These are phyloP conservation scores for Termitomyces sp. DNA, from an alignment of 768 basidiomycete genomes.

Conservation along the genomic window DNA sequence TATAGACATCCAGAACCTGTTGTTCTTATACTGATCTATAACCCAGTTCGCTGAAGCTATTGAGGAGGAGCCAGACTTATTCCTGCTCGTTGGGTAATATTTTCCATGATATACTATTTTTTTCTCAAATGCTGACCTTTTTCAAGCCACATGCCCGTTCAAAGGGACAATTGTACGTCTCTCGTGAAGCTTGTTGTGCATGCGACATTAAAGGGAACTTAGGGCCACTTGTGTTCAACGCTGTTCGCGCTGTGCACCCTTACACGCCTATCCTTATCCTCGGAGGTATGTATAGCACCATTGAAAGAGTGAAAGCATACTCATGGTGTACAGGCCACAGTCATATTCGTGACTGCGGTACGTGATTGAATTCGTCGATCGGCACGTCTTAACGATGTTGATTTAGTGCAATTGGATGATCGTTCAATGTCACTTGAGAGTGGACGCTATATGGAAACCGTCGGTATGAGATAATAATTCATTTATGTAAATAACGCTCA, in stretches of 20 bases:
- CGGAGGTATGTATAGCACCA: constrained; percentile 41
- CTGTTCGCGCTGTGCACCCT: constrained; percentile 68
- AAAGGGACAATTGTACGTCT: constrained; percentile 54
- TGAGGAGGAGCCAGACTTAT: constrained; percentile 75
- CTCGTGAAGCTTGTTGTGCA: neutral
- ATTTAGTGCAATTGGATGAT: constrained; percentile 60
- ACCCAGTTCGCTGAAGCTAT: constrained; percentile 73
- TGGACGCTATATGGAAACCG: constrained; percentile 89
- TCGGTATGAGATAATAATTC: constrained; percentile 43
- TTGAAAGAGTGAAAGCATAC: neutral
- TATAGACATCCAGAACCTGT: constrained; percentile 14
- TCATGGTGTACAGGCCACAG: constrained; percentile 44
- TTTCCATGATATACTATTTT: neutral
- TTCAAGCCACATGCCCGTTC: constrained; percentile 77
- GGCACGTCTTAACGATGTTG: neutral
- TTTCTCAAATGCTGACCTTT: neutral
- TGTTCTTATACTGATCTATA: neutral
- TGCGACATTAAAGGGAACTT: neutral
- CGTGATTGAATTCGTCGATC: constrained; percentile 18
- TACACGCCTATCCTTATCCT: constrained; percentile 77
- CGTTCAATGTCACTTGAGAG: constrained; percentile 77
- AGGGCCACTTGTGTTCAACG: constrained; percentile 73
- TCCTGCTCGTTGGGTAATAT: constrained; percentile 62
- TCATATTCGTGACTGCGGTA: constrained; percentile 76
- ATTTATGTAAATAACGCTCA: neutral